A percentile compares a stretch with the other conserved stretches of the same genome.
Evolutionary conservation across 2,329 filamentous ascomycete genomes (phyloP).

Genomic region (Trichoderma pleuroti): DNA sequence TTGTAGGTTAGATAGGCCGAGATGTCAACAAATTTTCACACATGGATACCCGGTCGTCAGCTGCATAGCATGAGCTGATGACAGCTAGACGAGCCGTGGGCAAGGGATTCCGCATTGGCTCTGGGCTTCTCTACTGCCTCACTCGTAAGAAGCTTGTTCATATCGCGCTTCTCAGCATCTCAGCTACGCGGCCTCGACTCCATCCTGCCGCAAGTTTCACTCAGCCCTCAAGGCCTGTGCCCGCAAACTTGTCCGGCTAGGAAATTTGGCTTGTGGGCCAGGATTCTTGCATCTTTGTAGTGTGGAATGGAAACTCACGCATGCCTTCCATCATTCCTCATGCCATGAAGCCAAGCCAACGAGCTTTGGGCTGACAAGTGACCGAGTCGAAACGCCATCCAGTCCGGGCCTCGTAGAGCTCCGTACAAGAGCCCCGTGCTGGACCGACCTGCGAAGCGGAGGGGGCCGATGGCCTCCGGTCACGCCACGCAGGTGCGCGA

Average conservation of each 20-base stretch:
- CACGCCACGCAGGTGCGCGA: conserved; percentile 11
- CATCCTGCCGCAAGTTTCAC: background rate
- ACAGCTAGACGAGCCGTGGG: background rate
- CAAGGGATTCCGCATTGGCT: background rate
- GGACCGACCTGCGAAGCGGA: background rate
- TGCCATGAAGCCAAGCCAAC: background rate
- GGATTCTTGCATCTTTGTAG: background rate
- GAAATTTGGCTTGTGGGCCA: background rate
- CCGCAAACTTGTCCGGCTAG: background rate
- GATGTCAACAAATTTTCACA: background rate
- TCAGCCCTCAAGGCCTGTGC: background rate
- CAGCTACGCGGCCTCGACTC: background rate
- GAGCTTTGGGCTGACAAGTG: background rate
- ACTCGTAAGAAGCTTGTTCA: background rate
- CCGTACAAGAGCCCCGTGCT: conserved; percentile 1
- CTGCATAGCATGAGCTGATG: background rate
- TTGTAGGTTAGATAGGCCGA: background rate
- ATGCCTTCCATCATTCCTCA: background rate
- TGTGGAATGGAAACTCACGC: background rate
- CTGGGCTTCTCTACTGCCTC: background rate
- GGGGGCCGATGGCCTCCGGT: background rate
- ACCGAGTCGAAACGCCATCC: background rate
- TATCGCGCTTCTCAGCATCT: background rate
- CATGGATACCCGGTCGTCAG: background rate
- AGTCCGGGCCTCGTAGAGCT: background rate